Evolutionary conservation across 2,329 filamentous ascomycete species (phyloP), one percentile per base, ranked within the genome.

Genomic region (Hymenoscyphus linearis): DNA sequence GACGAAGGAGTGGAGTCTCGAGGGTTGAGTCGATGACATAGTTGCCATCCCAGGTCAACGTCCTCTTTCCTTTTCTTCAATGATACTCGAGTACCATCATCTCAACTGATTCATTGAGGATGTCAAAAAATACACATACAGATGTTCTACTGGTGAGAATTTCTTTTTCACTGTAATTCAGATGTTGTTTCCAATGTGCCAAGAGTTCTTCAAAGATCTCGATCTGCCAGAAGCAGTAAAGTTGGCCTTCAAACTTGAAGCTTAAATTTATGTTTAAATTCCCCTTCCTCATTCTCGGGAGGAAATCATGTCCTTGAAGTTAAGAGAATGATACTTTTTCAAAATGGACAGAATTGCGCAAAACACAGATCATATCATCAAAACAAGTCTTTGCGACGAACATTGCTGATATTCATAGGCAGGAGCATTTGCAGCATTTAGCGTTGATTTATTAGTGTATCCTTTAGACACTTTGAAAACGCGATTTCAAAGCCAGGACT

Each of bases 401-500:
- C n/a, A 16, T 50, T 3, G 55, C 65, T 67, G 44, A 66, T 37
- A 26, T 50, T 2, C 52, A 60, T 55, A 95, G 90, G 91, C 92
- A 54, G 92, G 92, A 60, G 91, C 91, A 59, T 82, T 89, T 59
- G 92, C 92, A 65, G 93, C 91, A 27, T 91, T 96, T 72, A 88
- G 88, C 1, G 89, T 96, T 60, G 91, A 96, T 74, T 79, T 96
- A 55, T 79, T 96, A 16, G 84, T 96, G 37, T 71, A 71, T 60
- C 93, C 92, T 0, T 80, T 96, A 16, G 93, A 96, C 73, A 97
- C 92, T 0, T 79, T 96, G 69, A 96, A 96, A 73, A 96, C 92
- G 7, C 84, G 92, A 10, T 82, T 91, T 55, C 92, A 96, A 73
- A 91, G 88, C 58, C 87, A 86, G 13, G 84, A 92, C 69, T 95